Evolutionary conservation across 169 alveolate genomes (phyloP).

Genomic region (Cryptosporidium sp.): DNA sequence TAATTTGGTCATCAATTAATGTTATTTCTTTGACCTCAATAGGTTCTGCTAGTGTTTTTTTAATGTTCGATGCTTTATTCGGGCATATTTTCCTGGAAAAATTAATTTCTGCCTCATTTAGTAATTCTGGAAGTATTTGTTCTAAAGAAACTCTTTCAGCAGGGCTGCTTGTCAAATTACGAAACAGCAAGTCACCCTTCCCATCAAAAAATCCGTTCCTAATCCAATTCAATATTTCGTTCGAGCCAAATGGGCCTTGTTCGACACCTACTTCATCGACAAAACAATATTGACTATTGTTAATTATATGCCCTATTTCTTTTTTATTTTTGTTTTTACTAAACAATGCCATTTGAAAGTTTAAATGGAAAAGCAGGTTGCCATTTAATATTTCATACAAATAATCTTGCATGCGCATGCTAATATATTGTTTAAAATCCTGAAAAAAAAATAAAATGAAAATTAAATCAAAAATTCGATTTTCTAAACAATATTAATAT

Average conservation of each 20-base stretch:
- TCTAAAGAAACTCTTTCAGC: conserved; percentile 64
- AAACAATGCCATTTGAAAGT: neutral
- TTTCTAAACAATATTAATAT: neutral
- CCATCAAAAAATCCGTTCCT: conserved; percentile 68
- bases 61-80: neutral
- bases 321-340: conserved; percentile 6
- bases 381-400: neutral
- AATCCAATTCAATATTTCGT: conserved; percentile 64
- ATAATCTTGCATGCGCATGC: neutral
- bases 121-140: conserved; percentile 61
- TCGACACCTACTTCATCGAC: conserved; percentile 62
- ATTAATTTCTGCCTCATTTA: conserved; percentile 41
- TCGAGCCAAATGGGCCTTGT: conserved; percentile 67
- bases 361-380: neutral
- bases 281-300: conserved; percentile 55
- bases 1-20: conserved; percentile 42
- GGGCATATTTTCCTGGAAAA: conserved; percentile 25
- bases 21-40: conserved; percentile 59
- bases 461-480: neutral
- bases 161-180: conserved; percentile 63
- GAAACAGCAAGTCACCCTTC: conserved; percentile 55
- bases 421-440: neutral
- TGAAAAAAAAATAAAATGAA: neutral
- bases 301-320: neutral
- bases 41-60: neutral